Evolutionary conservation across 495 filamentous ascomycete species (phyloP).

Genomic region (Darksidea phi): DNA sequence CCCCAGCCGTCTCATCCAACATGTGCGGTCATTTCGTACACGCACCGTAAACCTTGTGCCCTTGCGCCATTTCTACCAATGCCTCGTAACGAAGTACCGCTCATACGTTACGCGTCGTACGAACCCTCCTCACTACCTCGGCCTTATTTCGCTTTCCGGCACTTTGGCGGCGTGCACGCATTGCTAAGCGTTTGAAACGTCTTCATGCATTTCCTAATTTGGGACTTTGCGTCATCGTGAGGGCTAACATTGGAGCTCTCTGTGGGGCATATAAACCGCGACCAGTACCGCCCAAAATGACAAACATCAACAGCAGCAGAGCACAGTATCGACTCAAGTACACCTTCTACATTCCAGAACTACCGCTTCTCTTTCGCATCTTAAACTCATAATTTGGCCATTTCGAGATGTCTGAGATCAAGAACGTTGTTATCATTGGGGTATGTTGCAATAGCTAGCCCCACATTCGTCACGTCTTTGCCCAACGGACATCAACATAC

Average conservation of each 20-base stretch:
- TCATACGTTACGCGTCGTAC: too few species aligned
- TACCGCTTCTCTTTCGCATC: slow-evolving; percentile 9
- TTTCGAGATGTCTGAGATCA: slow-evolving; percentile 30
- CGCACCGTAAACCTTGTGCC: too few species aligned
- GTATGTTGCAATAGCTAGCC: slow-evolving; percentile 23
- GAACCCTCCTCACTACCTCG: too few species aligned
- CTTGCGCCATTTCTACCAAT: too few species aligned
- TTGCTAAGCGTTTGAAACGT: not conserved
- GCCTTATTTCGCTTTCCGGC: too few species aligned
- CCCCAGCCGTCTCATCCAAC: too few species aligned
- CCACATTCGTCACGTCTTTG: slow-evolving; percentile 4
- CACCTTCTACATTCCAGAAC: slow-evolving; percentile 16
- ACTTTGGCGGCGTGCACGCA: too few species aligned
- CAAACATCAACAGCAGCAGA: slow-evolving; percentile 23
- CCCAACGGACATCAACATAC: not conserved
- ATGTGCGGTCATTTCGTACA: too few species aligned
- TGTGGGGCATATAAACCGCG: slow-evolving; percentile 10
- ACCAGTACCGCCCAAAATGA: slow-evolving; percentile 5
- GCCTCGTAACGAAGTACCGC: too few species aligned
- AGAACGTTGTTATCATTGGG: slow-evolving; percentile 34
- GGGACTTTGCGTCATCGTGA: not conserved
- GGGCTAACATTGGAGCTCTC: not conserved
- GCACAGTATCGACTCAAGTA: not conserved
- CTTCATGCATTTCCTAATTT: not conserved
- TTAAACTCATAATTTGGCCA: slow-evolving; percentile 4